Base-by-base conservation (phyloP, 2,329 filamentous ascomycete genomes). In the Rutstroemia sp. region DNA sequence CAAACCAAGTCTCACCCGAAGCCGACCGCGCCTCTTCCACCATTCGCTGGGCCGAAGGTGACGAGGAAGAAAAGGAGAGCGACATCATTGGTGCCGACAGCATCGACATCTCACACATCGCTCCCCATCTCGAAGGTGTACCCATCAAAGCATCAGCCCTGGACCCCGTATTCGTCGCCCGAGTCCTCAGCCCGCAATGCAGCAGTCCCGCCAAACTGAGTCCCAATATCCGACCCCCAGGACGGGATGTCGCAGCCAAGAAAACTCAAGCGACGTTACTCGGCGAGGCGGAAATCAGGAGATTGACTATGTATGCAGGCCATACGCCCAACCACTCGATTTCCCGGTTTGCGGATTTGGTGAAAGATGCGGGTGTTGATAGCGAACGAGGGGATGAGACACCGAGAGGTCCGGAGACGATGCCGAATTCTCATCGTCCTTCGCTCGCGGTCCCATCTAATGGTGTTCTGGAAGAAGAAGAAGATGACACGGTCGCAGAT, bases 251-350 rank as follows among this genome's bases (percentile, higher is more conserved):
- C 54, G 49, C 42, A 23, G 39, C 57, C 56, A 25, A 51, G 50
- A 49, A 63, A 61, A 6, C 36, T 23, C 56, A 34, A 34, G 30
- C 30, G 12, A 34, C 9, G 3, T 4, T 66, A 19, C 61, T 57
- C 16, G 48, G 39, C n/a, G 60, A 64, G 27, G 64, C 65, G 14
- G 80, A 78, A 63, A 72, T 73, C 45, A 73, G 71, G 49, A 74
- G 82, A 46, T 75, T 83, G 42, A 82, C 76, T 0, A 80, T 85
- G 76, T 78, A 84, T 66, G 82, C 82, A 19, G 82, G 82, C 1
- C 82, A 84, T 67, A 84, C 82, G 1, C 82, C 82, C 6, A 83
- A 76, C 51, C 81, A 83, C 65, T 74, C 72, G 3, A 67, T 73
- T 21, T 82, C 80, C 1, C 70, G 82, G 10, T 81, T 81, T 4